Conservation (phyloP, 2,329 filamentous ascomycete species). For the Exophiala oligosperma region DNA sequence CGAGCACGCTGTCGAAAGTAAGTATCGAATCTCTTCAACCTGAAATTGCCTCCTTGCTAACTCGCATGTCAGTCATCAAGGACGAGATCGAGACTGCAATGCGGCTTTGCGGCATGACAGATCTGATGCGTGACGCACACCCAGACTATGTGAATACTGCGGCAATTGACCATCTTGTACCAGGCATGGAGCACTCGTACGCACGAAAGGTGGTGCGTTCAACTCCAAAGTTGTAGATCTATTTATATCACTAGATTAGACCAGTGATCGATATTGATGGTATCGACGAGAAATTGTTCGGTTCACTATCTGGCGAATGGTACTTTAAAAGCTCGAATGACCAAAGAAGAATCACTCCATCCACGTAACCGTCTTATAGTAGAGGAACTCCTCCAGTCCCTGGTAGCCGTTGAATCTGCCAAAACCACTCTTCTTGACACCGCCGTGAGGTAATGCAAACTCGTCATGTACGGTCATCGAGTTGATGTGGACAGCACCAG, state of each 20-base stretch:
- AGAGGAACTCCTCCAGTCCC: conserved; percentile 62
- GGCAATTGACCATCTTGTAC: conserved; percentile 52
- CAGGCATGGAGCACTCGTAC: conserved; percentile 41
- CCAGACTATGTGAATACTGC: conserved; percentile 47
- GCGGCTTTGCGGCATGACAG: conserved; percentile 48
- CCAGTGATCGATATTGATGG: too few species aligned
- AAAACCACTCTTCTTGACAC: conserved; percentile 63
- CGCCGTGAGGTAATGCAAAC: conserved; percentile 63
- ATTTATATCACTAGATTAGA: too few species aligned
- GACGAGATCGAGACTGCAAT: conserved; percentile 51
- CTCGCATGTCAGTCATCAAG: conserved; percentile 34
- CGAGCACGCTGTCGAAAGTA: conserved; percentile 52
- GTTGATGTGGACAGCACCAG: conserved; percentile 45
- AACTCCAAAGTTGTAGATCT: too few species aligned
- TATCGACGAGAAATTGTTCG: too few species aligned
- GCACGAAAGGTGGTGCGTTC: conserved; percentile 24
- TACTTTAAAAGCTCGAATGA: too few species aligned
- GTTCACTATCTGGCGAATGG: too few species aligned
- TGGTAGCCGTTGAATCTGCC: conserved; percentile 58
- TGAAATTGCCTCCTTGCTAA: background rate
- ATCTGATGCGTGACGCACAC: conserved; percentile 41
- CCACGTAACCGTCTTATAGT: conserved; percentile 64
- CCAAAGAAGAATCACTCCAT: too few species aligned
- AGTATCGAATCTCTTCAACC: background rate
- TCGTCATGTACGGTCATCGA: conserved; percentile 63